phyloP scores from a whole-genome alignment of 495 filamentous ascomycete species.

The Friedmanniomyces endolithicus region DNA sequence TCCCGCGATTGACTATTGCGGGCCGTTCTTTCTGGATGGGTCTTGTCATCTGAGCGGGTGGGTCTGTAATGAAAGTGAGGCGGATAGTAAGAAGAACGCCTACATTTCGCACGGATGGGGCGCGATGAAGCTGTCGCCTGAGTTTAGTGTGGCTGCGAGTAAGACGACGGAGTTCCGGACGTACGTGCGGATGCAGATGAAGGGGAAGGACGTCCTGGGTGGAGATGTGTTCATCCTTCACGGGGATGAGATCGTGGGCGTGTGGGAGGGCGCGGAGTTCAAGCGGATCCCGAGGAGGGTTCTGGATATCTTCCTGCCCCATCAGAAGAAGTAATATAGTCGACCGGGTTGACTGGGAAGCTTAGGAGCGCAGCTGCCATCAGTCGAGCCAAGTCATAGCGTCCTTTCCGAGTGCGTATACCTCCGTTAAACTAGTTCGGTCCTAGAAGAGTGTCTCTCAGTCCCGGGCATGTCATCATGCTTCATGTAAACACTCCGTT shows the following conservation, averaged over 20 bases:
- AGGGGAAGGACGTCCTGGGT: conserved; percentile 21
- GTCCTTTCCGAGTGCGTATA: no score
- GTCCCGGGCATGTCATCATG: no score
- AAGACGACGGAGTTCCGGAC: conserved; percentile 16
- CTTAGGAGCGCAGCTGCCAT: no score
- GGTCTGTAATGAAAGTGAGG: conserved; percentile 38
- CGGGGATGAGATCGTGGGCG: conserved; percentile 28
- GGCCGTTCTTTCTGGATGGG: conserved; percentile 38
- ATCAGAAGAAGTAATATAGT: conserved; percentile 34
- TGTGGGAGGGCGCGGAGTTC: conserved; percentile 38
- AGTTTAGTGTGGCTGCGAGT: conserved; percentile 2
- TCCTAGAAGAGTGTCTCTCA: no score
- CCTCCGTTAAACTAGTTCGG: no score
- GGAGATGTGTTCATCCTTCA: conserved; percentile 33
- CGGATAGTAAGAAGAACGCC: conserved; percentile 33
- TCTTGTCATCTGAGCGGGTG: conserved; percentile 40
- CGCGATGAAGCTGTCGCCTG: conserved; percentile 26
- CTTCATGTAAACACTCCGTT: no score
- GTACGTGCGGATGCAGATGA: conserved; percentile 31
- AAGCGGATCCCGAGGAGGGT: conserved; percentile 36
- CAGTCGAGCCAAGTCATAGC: no score
- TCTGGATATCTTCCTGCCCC: conserved; percentile 25
- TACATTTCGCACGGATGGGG: conserved; percentile 35
- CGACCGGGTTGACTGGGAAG: conserved; percentile 27
- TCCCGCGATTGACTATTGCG: conserved; percentile 24